A percentile compares a stretch with the other conserved stretches of the same genome.
These are phyloP conservation scores for Colletotrichum sp. DNA, from an alignment of 2,329 filamentous ascomycete species.

Conservation along the genomic window DNA sequence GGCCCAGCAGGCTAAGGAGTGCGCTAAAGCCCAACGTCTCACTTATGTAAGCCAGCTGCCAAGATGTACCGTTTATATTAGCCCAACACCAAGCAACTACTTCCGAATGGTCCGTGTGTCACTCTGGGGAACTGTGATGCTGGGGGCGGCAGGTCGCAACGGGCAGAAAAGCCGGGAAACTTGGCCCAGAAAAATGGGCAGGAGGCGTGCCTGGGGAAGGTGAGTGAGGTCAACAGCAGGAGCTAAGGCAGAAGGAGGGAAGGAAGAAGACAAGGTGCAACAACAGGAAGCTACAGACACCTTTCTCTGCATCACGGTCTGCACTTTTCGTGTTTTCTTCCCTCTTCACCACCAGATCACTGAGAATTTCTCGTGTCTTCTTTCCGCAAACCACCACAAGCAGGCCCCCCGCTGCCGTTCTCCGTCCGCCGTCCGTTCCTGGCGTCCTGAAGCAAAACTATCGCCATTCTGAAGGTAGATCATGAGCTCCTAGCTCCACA, in stretches of 20 bases:
- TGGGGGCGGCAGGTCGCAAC: background rate
- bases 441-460: constrained; percentile 14
- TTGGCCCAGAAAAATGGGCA: background rate
- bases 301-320: background rate
- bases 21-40: background rate
- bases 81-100: background rate
- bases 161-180: background rate
- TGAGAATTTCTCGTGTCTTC: background rate
- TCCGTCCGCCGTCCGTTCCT: background rate
- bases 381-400: background rate
- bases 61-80: background rate
- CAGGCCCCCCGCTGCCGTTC: background rate
- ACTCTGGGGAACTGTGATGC: background rate
- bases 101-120: background rate
- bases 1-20: background rate
- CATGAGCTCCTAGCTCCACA: constrained; percentile 20
- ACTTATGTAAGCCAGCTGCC: background rate
- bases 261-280: background rate
- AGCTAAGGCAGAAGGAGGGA: background rate
- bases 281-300: background rate
- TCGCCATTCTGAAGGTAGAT: constrained; percentile 21
- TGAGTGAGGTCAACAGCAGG: background rate
- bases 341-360: background rate
- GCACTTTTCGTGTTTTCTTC: background rate
- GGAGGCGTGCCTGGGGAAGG: background rate